Evolutionary conservation across 345 rosid genomes (phyloP).

Genomic region (Capsella bursapastoris): DNA sequence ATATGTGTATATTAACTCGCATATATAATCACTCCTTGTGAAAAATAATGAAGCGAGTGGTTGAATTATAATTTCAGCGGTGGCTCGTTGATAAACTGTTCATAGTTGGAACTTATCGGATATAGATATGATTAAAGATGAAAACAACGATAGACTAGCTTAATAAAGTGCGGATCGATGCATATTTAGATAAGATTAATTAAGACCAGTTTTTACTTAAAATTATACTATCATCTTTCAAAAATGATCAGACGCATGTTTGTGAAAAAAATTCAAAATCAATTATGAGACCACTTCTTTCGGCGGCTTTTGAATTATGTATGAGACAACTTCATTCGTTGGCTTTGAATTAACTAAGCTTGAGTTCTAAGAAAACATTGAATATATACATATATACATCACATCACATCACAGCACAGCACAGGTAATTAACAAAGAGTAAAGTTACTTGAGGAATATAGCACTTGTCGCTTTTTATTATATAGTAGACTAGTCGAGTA

Average conservation of each 20-base stretch:
- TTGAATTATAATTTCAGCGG: background rate
- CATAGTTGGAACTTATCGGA: background rate
- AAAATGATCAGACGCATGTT: background rate
- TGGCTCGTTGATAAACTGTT: background rate
- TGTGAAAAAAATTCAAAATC: background rate
- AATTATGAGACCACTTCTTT: background rate
- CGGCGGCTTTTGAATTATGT: background rate
- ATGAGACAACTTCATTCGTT: background rate
- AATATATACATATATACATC: background rate
- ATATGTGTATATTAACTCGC: constrained; percentile 18
- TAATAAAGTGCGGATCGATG: background rate
- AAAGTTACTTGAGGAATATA: background rate
- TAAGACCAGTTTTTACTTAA: background rate
- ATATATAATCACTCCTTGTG: background rate
- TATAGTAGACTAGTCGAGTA: too few species aligned
- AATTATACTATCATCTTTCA: background rate
- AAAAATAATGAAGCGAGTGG: background rate
- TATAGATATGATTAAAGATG: background rate
- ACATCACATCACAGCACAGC: background rate
- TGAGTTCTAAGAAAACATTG: background rate
- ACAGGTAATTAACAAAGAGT: background rate
- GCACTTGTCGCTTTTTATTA: too few species aligned
- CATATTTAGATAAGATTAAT: too few species aligned
- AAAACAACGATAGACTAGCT: background rate
- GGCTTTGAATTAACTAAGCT: background rate